Evolutionary conservation across 805 yeast genomes (phyloP), one percentile per base, ranked within the genome.

Genomic region (Yamadazyma scolyti): DNA sequence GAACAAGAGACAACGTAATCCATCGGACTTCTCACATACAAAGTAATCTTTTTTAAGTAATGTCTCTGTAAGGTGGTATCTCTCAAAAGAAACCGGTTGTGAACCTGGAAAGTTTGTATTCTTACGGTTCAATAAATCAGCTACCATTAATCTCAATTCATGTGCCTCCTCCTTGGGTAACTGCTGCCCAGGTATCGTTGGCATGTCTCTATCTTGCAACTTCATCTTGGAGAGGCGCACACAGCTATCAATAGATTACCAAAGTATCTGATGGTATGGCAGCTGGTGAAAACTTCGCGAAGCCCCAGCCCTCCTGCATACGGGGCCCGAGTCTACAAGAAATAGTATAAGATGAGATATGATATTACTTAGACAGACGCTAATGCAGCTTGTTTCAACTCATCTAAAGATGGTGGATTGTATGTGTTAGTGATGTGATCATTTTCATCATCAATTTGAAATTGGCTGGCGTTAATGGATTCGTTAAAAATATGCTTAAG

Each of bases 21-120:
- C 99, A 58, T 93, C 98, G 0, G 93, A 77, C 54, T 93, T 93
- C 50, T 93, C 99, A 61, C 98, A 94, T 0, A 93, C 98, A 44
- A 79, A 80, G 52, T 89, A 93, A 48, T 94, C 97, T 36, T 79
- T 78, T 3, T 69, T 59, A 50, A 71, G 52, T 28, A 93, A 61
- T 20, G 78, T 75, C 27, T 76, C 75, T 54, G 54, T 54, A 15
- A 93, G 65, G 58, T 90, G 96, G 20, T 70, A 63, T 33, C 86
- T 68, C 25, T 84, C 79, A 52, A 93, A 89, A 16, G 96, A 85
- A 2, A 90, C 85, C 0, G 99, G 99, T 58, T 94, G 98, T 1
- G 96, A 80, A 1, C 98, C 97, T 2, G 96, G 94, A 47, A 89
- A 89, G 11, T 71, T 65, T 23, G 73, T 69, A 19, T 77, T 68